phyloP scores from a whole-genome alignment of 371 early-diverging fungal genomes.

The Apophysomyces elegans region DNA sequence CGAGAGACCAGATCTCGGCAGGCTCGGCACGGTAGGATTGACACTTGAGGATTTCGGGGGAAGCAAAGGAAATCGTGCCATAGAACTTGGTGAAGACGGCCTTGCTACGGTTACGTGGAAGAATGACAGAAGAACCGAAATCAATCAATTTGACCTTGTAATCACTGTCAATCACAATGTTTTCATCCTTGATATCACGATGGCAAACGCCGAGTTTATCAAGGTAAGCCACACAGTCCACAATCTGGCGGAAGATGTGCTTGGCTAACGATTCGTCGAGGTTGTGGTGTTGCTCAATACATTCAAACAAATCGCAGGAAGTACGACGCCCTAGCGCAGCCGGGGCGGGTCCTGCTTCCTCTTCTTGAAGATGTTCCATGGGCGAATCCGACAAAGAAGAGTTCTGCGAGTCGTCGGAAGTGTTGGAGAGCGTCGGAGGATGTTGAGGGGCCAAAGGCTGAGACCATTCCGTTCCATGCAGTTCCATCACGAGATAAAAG shows the following conservation, averaged over 20 bases:
- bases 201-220: conserved; percentile 61
- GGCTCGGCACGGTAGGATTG: conserved; percentile 75
- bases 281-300: conserved; percentile 70
- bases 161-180: conserved; percentile 76
- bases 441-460: conserved; percentile 19
- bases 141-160: conserved; percentile 80
- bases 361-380: conserved; percentile 9
- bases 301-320: conserved; percentile 81
- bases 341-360: conserved; percentile 13
- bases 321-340: conserved; percentile 53
- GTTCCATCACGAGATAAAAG: conserved; percentile 78
- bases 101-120: conserved; percentile 47
- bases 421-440: conserved; percentile 37
- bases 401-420: conserved; percentile 24
- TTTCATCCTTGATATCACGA: conserved; percentile 77
- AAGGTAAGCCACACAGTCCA: conserved; percentile 67
- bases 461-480: conserved; percentile 78
- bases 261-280: conserved; percentile 65
- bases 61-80: conserved; percentile 70
- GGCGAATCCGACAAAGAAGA: conserved; percentile 27
- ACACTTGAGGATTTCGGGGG: conserved; percentile 81
- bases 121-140: conserved; percentile 77
- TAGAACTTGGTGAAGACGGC: conserved; percentile 61
- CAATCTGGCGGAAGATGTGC: conserved; percentile 75
- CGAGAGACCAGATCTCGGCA: conserved; percentile 84